Evolutionary conservation across 331 rosid species (phyloP).

Genomic region (Stylosanthes scabra): DNA sequence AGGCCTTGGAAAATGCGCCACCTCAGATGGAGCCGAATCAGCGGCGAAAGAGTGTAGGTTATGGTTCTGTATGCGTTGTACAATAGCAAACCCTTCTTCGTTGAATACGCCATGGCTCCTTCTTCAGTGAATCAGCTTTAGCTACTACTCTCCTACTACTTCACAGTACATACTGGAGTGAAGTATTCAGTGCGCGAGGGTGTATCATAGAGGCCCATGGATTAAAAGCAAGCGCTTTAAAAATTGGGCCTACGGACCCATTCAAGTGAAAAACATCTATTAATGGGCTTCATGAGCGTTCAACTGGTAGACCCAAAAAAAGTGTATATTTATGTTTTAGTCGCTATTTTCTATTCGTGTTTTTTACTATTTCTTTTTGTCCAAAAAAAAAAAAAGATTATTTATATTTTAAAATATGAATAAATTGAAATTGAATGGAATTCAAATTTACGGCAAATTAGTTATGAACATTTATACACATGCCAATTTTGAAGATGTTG

Average conservation of each 20-base stretch:
- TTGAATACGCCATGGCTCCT: slow-evolving; percentile 24
- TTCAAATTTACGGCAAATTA: too few relatives aligned
- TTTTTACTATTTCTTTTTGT: too few relatives aligned
- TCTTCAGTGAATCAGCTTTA: not conserved
- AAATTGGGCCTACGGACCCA: slow-evolving; percentile 10
- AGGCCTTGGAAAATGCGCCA: slow-evolving; percentile 73
- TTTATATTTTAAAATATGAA: too few relatives aligned
- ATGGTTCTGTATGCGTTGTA: slow-evolving; percentile 77
- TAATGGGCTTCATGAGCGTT: too few relatives aligned
- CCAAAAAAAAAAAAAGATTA: too few relatives aligned
- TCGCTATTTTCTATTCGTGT: too few relatives aligned
- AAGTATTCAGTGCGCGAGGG: not conserved
- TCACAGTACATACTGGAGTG: not conserved
- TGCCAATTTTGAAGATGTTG: too few relatives aligned
- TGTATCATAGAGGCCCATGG: not conserved
- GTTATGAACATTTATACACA: too few relatives aligned
- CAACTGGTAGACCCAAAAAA: too few relatives aligned
- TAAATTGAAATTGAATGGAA: too few relatives aligned
- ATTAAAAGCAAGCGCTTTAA: not conserved
- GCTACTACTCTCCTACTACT: not conserved
- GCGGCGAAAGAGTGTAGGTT: slow-evolving; percentile 66
- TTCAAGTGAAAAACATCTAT: not conserved
- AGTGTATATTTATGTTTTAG: too few relatives aligned
- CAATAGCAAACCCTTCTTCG: slow-evolving; percentile 52
- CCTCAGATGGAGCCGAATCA: slow-evolving; percentile 64